Base-by-base conservation (phyloP, 2,329 filamentous ascomycete species). In the Orbilia javanica region DNA sequence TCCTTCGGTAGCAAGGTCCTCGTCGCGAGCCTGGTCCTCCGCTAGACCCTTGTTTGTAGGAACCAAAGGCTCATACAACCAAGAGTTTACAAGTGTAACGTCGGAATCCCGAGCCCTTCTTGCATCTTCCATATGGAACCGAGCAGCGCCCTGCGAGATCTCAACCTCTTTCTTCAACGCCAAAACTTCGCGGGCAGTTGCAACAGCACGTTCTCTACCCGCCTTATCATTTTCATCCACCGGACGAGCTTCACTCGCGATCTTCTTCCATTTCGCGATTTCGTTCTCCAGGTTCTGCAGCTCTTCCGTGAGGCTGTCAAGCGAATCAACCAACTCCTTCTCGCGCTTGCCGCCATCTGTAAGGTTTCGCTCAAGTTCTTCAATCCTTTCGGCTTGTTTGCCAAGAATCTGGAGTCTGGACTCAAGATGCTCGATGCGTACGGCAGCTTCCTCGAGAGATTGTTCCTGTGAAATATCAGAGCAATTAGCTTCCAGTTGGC, bases 351-450 rank as follows among this genome's bases (percentile, higher is more conserved):
- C 79, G 20, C 75, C 79, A 39, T 81, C 79, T 1, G 69, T 87
- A 25, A 92, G 86, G 81, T 87, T 85, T 36, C 84, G 85, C 83
- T 93, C 91, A 11, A 93, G 86, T 67, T 90, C 89, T 20, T 86
- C 86, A 80, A 93, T 92, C 65, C 88, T 88, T 63, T 90, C 89
- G 13, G 92, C 89, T 84, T 95, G 94, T 83, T 92, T 90, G 80
- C 90, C 90, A 4, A 93, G 92, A 82, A 96, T 94, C 73, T 91
- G 90, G 90, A 96, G 94, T 72, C 93, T 88, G 6, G 93, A 92
- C 84, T 97, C 93, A 42, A 98, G 89, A 46, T 96, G 93, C 84
- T 97, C 95, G 81, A 97, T 97, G 84, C 96, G 94, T 81, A 97
- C 91, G n/a, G 91, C 89, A 25, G 93, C 88, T 74, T 96, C 95